Base-by-base conservation (phyloP, 2,329 filamentous ascomycete species). In the Pestalotiopsis sp. region DNA sequence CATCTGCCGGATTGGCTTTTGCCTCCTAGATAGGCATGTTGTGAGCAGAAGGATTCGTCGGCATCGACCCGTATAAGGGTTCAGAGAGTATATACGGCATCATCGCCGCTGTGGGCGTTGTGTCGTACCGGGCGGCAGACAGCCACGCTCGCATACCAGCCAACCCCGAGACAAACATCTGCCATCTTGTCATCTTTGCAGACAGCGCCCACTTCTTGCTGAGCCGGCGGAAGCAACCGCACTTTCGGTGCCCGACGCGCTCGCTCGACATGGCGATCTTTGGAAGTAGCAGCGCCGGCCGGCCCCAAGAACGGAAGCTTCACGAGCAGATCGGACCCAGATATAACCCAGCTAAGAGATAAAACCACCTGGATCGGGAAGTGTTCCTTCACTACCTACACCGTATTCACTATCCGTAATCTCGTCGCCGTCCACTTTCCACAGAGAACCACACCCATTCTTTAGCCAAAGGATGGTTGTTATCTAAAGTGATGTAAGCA, bases 271-370 rank as follows among this genome's bases (percentile, higher is more conserved):
- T 41, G 31, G 14, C 38, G 12, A 13, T 56, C 14, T 31, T 38
- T 36, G 31, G 13, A 11, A 36, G 27, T 14, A 27, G 14, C 17
- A 49, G 31, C 41, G 23, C 11, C 49, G 17, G 49, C n/a, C 20
- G 41, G 41, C n/a, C n/a, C 25, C 49, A 66, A 36, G 63, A 66
- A 66, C 23, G 63, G 63, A 57, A 56, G 49, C 41, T 66, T 66
- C n/a, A 31, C 31, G 13, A 20, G n/a, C 41, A 57, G 17, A 40
- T 64, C 61, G 5, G 27, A 40, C 59, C 36, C 45, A 17, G 25
- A 45, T 65, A 23, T 40, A 31, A 65, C 62, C 40, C 23, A n/a
- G 40, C 13, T 4, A 65, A 65, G 45, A 45, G 40, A 40, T 20
- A 65, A 45, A 11, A 40, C 7, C 20, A 31, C 36, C 27, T 20